These are phyloP conservation scores for Mariannaea elegans DNA, from an alignment of 2,329 filamentous ascomycete species.

Conservation along the genomic window DNA sequence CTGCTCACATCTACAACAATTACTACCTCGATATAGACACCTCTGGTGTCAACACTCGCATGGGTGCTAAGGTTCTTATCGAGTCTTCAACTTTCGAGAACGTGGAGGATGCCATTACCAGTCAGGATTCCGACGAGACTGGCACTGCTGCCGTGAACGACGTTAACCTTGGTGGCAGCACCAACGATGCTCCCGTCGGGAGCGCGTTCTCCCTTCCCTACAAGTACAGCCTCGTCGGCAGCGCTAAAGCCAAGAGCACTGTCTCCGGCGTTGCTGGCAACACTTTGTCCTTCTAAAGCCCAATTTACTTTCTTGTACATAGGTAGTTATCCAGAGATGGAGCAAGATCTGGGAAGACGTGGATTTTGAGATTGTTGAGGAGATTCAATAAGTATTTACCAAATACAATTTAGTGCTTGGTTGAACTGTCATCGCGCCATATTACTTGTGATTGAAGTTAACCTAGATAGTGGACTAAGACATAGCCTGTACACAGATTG, in stretches of 20 bases:
- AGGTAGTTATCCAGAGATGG: no score
- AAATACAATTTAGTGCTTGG: no score
- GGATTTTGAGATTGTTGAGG: no score
- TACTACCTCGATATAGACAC: slow-evolving; percentile 51
- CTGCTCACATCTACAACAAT: slow-evolving; percentile 68
- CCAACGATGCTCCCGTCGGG: slow-evolving; percentile 51
- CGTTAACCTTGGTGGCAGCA: slow-evolving; percentile 51
- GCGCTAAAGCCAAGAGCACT: slow-evolving; percentile 49
- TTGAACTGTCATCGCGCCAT: no score
- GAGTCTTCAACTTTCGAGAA: slow-evolving; percentile 62
- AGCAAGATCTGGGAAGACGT: no score
- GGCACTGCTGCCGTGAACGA: slow-evolving; percentile 54
- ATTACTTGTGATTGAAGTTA: no score
- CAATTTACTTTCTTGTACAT: background rate
- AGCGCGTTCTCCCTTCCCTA: slow-evolving; percentile 63
- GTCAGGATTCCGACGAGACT: slow-evolving; percentile 50
- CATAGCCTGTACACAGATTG: no score
- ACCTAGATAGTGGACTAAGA: no score
- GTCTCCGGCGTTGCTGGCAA: slow-evolving; percentile 51
- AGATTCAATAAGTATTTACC: no score
- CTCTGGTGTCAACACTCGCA: slow-evolving; percentile 64
- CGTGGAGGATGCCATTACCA: slow-evolving; percentile 48
- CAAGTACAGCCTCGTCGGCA: slow-evolving; percentile 56
- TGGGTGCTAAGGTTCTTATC: slow-evolving; percentile 64
- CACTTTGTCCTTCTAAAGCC: slow-evolving; percentile 46